phyloP scores from a whole-genome alignment of 2,329 filamentous ascomycete genomes.

The Bipolaris oryzae region DNA sequence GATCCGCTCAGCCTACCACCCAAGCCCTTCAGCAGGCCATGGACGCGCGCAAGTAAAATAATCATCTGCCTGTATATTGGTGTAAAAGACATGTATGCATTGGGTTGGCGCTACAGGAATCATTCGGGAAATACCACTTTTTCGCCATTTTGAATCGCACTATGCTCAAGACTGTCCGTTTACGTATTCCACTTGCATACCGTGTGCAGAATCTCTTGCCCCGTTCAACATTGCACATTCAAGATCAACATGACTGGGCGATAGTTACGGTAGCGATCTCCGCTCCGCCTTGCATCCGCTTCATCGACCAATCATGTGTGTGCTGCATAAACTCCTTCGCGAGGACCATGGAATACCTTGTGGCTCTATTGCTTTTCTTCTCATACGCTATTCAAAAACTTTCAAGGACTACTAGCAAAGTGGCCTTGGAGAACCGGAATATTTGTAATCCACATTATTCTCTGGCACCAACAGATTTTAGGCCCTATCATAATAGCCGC shows the following conservation, averaged over 20 bases:
- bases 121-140: conserved; percentile 23
- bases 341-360: neutral
- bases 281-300: neutral
- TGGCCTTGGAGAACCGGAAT: neutral
- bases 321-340: neutral
- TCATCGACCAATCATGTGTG: neutral
- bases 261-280: neutral
- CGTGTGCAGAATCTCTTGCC: neutral
- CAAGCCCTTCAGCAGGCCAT: conserved; percentile 41
- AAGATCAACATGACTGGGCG: neutral
- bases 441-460: neutral
- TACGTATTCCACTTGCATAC: neutral
- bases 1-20: conserved; percentile 42
- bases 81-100: conserved; percentile 38
- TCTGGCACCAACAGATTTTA: neutral
- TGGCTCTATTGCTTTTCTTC: neutral
- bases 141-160: conserved; percentile 8
- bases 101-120: conserved; percentile 36
- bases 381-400: neutral
- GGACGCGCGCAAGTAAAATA: conserved; percentile 34
- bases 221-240: neutral
- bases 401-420: neutral
- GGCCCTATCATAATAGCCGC: neutral
- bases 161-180: neutral
- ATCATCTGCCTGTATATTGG: conserved; percentile 26